Evolutionary conservation across 441 rosid species (phyloP).

Genomic region (Euphorbia celastroides): DNA sequence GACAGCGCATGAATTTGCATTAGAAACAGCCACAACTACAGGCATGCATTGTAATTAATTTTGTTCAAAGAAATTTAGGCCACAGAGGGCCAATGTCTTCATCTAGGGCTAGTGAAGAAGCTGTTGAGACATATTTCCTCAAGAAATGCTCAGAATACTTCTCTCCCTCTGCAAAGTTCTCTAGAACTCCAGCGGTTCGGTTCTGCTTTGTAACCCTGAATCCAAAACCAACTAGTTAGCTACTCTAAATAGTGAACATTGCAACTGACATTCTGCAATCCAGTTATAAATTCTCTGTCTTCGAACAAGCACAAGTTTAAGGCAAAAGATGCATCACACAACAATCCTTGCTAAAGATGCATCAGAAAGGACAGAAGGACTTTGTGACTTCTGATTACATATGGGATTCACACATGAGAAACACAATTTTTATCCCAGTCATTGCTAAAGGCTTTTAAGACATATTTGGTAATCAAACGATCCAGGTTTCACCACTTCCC

Average conservation of each 20-base stretch:
- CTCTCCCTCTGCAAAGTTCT: slow-evolving; percentile 77
- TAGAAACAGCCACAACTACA: neutral
- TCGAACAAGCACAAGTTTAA: neutral
- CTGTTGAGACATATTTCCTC: slow-evolving; percentile 75
- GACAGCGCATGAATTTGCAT: neutral
- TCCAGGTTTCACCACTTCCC: neutral
- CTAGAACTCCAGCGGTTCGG: slow-evolving; percentile 87
- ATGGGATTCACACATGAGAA: neutral
- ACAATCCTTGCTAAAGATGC: neutral
- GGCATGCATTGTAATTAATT: neutral
- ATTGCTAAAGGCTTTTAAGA: neutral
- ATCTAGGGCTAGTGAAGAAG: slow-evolving; percentile 76
- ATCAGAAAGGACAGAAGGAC: neutral
- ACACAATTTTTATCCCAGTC: neutral
- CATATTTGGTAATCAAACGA: neutral
- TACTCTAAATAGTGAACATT: too few relatives aligned
- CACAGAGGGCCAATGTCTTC: slow-evolving; percentile 11
- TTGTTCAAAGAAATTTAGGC: neutral
- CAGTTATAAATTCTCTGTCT: too few relatives aligned
- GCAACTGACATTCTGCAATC: too few relatives aligned
- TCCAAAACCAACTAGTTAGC: neutral
- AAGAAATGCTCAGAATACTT: slow-evolving; percentile 64
- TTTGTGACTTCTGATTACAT: neutral
- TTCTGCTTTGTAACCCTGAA: slow-evolving; percentile 76
- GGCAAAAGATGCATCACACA: neutral